These are phyloP conservation scores for Chimonanthus praecox DNA, from an alignment of 164 flowering plant species.

Conservation along the genomic window DNA sequence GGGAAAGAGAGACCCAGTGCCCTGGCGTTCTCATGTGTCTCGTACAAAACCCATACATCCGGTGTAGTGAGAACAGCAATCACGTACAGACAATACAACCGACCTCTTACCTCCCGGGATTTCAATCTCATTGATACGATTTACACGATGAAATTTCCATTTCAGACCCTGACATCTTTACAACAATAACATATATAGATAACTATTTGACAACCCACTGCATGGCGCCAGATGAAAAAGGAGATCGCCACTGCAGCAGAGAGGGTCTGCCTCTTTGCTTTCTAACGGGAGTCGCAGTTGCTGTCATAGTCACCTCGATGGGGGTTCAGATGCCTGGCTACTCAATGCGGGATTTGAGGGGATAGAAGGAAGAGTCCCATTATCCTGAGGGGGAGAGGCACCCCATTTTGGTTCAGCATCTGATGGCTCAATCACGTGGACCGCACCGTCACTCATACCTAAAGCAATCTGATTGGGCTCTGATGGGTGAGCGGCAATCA, in stretches of 20 bases:
- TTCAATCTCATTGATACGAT: background rate
- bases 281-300: background rate
- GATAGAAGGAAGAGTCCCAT: conserved; percentile 25
- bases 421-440: conserved; percentile 55
- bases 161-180: background rate
- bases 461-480: conserved; percentile 69
- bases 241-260: conserved; percentile 8
- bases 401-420: conserved; percentile 65
- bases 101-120: conserved; percentile 1
- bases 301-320: conserved; percentile 11
- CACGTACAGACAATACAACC: background rate
- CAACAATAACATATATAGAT: background rate
- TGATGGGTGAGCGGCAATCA: conserved; percentile 64
- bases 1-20: background rate
- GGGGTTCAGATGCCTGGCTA: conserved; percentile 54
- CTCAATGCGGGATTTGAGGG: conserved; percentile 56
- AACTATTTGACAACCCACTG: conserved; percentile 1
- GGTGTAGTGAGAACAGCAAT: background rate
- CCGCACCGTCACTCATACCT: conserved; percentile 69
- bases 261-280: background rate
- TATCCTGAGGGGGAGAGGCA: conserved; percentile 42
- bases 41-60: background rate
- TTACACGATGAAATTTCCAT: conserved; percentile 1
- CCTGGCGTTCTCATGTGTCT: background rate
- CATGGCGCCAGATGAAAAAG: conserved; percentile 10